A percentile compares a stretch with the other conserved stretches of the same genome.
Conservation (phyloP, 1,284 basidiomycete species). For the Schizopora paradoxa region DNA sequence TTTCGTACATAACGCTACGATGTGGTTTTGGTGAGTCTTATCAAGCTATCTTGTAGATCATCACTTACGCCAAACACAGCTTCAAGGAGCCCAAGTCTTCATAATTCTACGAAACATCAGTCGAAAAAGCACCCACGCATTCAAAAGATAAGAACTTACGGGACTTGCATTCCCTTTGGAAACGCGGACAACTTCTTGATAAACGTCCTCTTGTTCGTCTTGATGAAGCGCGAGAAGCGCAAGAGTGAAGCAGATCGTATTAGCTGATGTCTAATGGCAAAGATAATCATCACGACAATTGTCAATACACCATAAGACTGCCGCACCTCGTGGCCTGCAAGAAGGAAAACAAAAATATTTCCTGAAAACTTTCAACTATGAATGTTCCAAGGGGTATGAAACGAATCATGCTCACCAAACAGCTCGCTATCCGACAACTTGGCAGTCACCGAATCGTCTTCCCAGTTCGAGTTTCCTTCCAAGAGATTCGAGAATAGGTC, state of each 20-base stretch:
- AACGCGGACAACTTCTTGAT: slow-evolving; percentile 24
- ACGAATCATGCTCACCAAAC: neutral
- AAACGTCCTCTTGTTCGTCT: slow-evolving; percentile 29
- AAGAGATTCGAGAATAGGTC: slow-evolving; percentile 10
- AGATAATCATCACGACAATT: slow-evolving; percentile 1
- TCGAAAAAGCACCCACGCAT: neutral
- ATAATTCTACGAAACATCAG: slow-evolving; percentile 19
- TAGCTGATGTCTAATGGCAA: slow-evolving; percentile 25
- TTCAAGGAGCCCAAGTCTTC: slow-evolving; percentile 23
- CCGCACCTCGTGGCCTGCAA: slow-evolving; percentile 9
- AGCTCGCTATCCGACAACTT: slow-evolving; percentile 7
- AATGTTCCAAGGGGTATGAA: neutral
- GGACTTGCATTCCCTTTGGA: slow-evolving; percentile 16
- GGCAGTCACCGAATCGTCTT: neutral
- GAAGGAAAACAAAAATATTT: slow-evolving; percentile 11
- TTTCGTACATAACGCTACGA: slow-evolving; percentile 26
- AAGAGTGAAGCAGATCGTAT: slow-evolving; percentile 28
- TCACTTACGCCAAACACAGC: slow-evolving; percentile 22
- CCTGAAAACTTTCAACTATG: neutral
- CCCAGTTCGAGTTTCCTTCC: slow-evolving; percentile 1
- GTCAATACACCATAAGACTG: no score
- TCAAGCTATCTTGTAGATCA: neutral
- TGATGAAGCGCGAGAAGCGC: slow-evolving; percentile 31
- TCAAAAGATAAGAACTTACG: slow-evolving; percentile 7
- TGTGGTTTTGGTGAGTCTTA: neutral